Evolutionary conservation across 805 yeast genomes (phyloP).

Genomic region (Ascoidea rubescens): DNA sequence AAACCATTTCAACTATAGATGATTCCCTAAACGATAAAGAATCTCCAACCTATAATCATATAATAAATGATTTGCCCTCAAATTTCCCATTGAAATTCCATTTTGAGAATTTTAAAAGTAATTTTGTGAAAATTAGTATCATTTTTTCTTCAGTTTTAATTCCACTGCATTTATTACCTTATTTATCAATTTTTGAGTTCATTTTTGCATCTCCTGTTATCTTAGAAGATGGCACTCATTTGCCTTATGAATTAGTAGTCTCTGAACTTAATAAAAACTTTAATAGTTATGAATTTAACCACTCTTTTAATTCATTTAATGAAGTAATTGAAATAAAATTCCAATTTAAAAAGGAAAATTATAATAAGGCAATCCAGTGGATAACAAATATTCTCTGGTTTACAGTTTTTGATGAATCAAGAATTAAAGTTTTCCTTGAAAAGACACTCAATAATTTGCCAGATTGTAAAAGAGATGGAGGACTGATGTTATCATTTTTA

Average conservation of each 20-base stretch:
- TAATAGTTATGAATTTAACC: constrained; percentile 38
- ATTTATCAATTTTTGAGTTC: constrained; percentile 50
- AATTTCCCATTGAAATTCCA: constrained; percentile 59
- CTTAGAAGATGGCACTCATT: constrained; percentile 40
- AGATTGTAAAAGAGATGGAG: constrained; percentile 50
- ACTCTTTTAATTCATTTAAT: constrained; percentile 48
- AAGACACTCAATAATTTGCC: constrained; percentile 46
- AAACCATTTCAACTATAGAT: constrained; percentile 39
- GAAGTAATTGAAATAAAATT: constrained; percentile 55
- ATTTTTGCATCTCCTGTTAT: constrained; percentile 62
- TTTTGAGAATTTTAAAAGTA: constrained; percentile 66
- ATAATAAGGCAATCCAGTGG: constrained; percentile 66
- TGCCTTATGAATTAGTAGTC: constrained; percentile 68
- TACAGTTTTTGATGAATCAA: constrained; percentile 55
- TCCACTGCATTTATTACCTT: constrained; percentile 42
- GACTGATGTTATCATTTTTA: constrained; percentile 51
- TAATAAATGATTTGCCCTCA: constrained; percentile 18
- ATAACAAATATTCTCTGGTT: constrained; percentile 47
- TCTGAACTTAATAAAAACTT: constrained; percentile 61
- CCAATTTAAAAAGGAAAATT: constrained; percentile 47
- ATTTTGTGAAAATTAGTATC: constrained; percentile 59
- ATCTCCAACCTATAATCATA: constrained; percentile 13
- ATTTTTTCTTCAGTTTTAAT: constrained; percentile 41
- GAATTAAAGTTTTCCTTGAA: constrained; percentile 55
- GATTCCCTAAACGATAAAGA: constrained; percentile 1